Base-by-base conservation (phyloP, 1,284 basidiomycete genomes). In the Moesziomyces globuligerus region DNA sequence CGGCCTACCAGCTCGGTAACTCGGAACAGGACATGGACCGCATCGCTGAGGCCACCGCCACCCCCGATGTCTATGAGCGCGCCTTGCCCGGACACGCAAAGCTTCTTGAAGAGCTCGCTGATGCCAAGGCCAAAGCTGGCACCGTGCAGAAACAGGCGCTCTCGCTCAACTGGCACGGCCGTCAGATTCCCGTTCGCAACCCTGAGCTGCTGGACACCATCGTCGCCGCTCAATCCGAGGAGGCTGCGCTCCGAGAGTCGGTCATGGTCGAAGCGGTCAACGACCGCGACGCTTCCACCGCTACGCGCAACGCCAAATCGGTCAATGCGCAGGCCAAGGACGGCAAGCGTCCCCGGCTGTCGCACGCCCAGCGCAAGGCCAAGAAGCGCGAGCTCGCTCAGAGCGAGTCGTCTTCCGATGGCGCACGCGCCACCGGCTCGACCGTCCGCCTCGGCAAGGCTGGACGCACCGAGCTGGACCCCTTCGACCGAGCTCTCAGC, bases 191-290 rank as follows among this genome's bases (percentile, higher is more conserved):
- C 17, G 87, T 97, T 43, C 87, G 94, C 52, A 93, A 90, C 75
- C 92, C 93, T 0, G 94, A 98, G 84, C 85, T 98, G 47, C 93
- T 97, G 47, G 91, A 91, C 75, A 91, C 91, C 18, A 85, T 97
- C 62, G 83, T 92, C 59, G 90, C 88, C 74, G 91, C 95, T 4
- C 91, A 94, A 77, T 88, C 90, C 13, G 92, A 90, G 3, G 88
- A 94, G 75, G 79, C 69, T n/a, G 56, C 58, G 3, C 65, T 80
- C 1, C 54, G 61, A 28, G 57, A 61, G n/a, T 84, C 83, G 49
- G 87, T 74, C 36, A 48, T 40, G 39, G 56, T 62, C 50, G 70
- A 65, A 36, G 59, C 65, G 7, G 37, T 65, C 29, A 51, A 48
- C 34, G 48, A 68, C 26, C 39, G 23, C 17, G 47, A 57, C 13